Conservation (phyloP, 495 filamentous ascomycete species). For the Xylaria longipes region DNA sequence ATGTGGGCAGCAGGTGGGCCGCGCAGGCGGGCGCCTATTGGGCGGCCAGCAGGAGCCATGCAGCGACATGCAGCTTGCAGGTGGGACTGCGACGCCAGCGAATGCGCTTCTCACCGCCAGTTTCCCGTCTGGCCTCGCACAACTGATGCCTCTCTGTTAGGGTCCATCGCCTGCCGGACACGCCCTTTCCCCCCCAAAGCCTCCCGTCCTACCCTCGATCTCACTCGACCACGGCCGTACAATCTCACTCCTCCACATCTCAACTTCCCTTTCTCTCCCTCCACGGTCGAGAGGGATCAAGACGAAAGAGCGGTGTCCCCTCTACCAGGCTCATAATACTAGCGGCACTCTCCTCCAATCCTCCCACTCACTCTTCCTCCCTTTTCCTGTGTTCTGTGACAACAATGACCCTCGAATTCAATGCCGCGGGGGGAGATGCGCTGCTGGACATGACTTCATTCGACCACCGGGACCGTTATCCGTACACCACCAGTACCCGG, state of each 20-base stretch:
- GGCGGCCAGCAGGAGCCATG: constrained; percentile 25
- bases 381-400: constrained; percentile 45
- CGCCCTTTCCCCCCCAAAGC: constrained; percentile 24
- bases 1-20: constrained; percentile 32
- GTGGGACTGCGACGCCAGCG: constrained; percentile 45
- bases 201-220: constrained; percentile 44
- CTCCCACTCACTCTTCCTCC: constrained; percentile 41
- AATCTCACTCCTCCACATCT: constrained; percentile 47
- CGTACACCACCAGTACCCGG: constrained; percentile 51
- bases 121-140: constrained; percentile 45
- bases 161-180: constrained; percentile 38
- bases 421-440: constrained; percentile 56
- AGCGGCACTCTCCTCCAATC: constrained; percentile 44
- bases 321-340: constrained; percentile 45
- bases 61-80: constrained; percentile 40
- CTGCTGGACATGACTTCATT: constrained; percentile 60
- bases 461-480: constrained; percentile 61
- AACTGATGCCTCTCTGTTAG: constrained; percentile 37
- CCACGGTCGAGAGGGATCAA: constrained; percentile 37
- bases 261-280: constrained; percentile 32
- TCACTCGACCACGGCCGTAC: constrained; percentile 44
- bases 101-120: constrained; percentile 46
- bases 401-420: constrained; percentile 65
- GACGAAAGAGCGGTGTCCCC: constrained; percentile 50
- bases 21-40: constrained; percentile 31